Evolutionary conservation across 306 rosid genomes (phyloP), one percentile per base, ranked within the genome.

Genomic region (Carpinus fangiana): DNA sequence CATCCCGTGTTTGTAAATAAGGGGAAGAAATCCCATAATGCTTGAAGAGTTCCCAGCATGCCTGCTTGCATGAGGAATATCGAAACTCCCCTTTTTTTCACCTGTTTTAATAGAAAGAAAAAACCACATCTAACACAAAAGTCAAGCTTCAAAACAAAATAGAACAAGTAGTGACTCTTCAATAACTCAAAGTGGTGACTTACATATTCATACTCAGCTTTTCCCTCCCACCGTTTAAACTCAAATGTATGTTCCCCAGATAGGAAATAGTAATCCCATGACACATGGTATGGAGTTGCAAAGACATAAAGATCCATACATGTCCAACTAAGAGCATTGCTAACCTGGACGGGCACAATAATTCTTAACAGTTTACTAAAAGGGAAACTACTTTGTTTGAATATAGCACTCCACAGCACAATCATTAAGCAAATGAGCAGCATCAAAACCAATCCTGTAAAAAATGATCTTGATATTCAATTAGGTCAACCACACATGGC

Each of bases 1-100:
- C 96, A 93, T 73, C 90, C 97, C n/a, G 97, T 86, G 75, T 91
- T 89, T 75, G 97, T 81, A 82, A 96, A 93, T 75, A 93, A 77
- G 10, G 99, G 99, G 67, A 96, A 88, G 77, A 93, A 88, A 78
- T 96, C 98, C 88, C 92, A 86, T 69, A 96, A 77, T 5, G 99
- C 98, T 84, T 84, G 79, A 70, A 96, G 86, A 66, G 99, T 96
- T 68, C 97, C 97, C 80, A 96, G 41, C 90, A 90, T 92, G 78
- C 98, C 99, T 45, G 97, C 93, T 84, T 91, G 89, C 98, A 93
- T 84, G 82, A 96, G 97, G 77, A 96, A 96, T 78, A 96, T 89
- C 1, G 99, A 93, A 75, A 96, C 89, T 8, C 99, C 99, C 14
- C 80, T 90, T 55, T 72, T 78, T 87, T 88, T 91, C 0, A 96